Conservation (phyloP, 2,329 filamentous ascomycete genomes). For the Penicillium italicum region DNA sequence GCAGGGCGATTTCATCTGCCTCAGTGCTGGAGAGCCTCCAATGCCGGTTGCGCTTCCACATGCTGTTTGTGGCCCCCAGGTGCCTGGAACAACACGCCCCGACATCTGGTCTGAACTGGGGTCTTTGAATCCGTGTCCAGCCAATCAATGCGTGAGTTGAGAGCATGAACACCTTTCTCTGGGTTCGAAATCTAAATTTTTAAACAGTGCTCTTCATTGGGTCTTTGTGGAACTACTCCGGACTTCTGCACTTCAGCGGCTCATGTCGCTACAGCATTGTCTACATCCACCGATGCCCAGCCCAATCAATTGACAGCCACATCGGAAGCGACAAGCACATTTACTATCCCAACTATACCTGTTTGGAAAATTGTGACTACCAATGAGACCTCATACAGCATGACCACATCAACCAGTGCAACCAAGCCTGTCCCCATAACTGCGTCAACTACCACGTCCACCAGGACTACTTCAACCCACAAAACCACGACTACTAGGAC, state of each 20-base stretch:
- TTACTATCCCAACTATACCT: not conserved
- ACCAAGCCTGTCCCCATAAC: no score
- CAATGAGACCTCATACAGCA: not conserved
- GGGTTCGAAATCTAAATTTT: not conserved
- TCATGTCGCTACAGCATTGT: not conserved
- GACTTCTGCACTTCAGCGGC: not conserved
- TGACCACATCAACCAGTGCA: not conserved
- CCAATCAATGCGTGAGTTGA: conserved; percentile 10
- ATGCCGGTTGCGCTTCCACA: conserved; percentile 41
- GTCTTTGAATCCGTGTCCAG: conserved; percentile 8
- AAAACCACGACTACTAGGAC: not conserved
- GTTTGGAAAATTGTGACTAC: not conserved
- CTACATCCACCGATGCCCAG: not conserved
- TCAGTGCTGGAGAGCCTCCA: conserved; percentile 40
- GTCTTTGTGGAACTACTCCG: not conserved
- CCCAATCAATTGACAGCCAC: not conserved
- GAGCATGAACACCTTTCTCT: not conserved
- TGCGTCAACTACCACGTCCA: no score
- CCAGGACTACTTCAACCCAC: not conserved
- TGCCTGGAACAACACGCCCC: conserved; percentile 39
- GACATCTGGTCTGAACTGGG: conserved; percentile 23
- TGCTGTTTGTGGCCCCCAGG: conserved; percentile 47
- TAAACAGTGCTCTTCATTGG: conserved; percentile 1
- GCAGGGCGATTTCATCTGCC: conserved; percentile 37
- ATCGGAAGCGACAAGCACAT: not conserved